These are phyloP conservation scores for Auricularia sp. DNA, from an alignment of 768 basidiomycete species.

Conservation along the genomic window DNA sequence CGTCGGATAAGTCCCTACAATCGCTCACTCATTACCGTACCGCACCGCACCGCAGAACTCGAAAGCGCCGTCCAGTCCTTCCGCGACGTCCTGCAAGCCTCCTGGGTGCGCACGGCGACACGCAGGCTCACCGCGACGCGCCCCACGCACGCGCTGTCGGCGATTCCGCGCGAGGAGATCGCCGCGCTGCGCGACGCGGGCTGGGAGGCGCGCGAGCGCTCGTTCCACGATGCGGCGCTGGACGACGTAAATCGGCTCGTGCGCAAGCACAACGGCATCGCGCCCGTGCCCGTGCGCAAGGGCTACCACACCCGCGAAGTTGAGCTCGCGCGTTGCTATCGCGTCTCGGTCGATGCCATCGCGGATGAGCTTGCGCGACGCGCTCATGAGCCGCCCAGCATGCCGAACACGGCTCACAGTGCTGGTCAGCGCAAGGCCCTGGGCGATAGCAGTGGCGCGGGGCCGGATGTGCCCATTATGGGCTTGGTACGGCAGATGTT, in stretches of 20 bases:
- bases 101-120: constrained; percentile 69
- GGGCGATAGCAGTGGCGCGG: not conserved
- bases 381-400: not conserved
- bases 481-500: not conserved
- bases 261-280: constrained; percentile 69
- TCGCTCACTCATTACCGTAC: not conserved
- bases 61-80: constrained; percentile 44
- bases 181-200: constrained; percentile 40
- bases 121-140: constrained; percentile 43
- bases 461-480: not conserved
- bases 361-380: not conserved
- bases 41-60: constrained; percentile 17
- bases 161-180: not conserved
- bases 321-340: constrained; percentile 36
- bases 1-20: not conserved
- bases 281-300: constrained; percentile 68
- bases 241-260: constrained; percentile 66
- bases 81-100: constrained; percentile 50
- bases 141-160: constrained; percentile 11
- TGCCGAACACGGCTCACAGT: not conserved
- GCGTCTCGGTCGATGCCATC: not conserved
- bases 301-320: constrained; percentile 43
- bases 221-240: constrained; percentile 61
- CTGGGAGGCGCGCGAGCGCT: constrained; percentile 59
- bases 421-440: not conserved